phyloP scores from a whole-genome alignment of 768 basidiomycete species.

The Rhodotorula paludigena region DNA sequence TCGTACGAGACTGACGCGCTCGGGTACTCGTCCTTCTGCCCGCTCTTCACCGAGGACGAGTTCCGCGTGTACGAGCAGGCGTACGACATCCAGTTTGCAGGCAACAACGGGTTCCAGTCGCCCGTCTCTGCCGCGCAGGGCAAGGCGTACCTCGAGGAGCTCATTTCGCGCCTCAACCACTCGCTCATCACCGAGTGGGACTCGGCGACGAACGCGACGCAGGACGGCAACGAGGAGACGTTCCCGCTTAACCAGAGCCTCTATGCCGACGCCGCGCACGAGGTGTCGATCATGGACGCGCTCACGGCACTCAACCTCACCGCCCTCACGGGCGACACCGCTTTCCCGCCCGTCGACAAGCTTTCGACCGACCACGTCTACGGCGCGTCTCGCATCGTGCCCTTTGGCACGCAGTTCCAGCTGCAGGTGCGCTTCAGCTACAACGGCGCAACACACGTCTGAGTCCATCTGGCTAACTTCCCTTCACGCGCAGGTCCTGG shows the following conservation, averaged over 20 bases:
- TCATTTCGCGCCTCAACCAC: conserved; percentile 45
- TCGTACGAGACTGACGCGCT: conserved; percentile 40
- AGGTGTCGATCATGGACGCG: conserved; percentile 54
- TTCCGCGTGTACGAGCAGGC: conserved; percentile 20
- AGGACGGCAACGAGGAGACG: conserved; percentile 42
- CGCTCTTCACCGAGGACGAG: conserved; percentile 46
- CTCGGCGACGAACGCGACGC: conserved; percentile 45
- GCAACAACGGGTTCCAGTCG: conserved; percentile 48
- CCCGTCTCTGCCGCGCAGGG: conserved; percentile 52
- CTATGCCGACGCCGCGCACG: conserved; percentile 80
- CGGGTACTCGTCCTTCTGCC: conserved; percentile 46
- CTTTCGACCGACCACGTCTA: conserved; percentile 33
- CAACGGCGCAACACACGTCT: too few species aligned
- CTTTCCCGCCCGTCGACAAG: background rate
- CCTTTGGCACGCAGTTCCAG: conserved; percentile 48
- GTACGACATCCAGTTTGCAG: conserved; percentile 47
- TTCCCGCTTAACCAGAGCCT: conserved; percentile 52
- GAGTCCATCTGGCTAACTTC: too few species aligned
- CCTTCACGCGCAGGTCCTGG: too few species aligned
- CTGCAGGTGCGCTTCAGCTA: too few species aligned
- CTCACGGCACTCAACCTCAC: conserved; percentile 57
- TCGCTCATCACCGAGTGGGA: conserved; percentile 39
- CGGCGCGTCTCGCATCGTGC: conserved; percentile 46
- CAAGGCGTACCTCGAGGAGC: conserved; percentile 46
- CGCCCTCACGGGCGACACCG: conserved; percentile 65